Percentiles rank a stretch among this genome's conserved stretches.
phyloP scores from a whole-genome alignment of 78 protist species.

The Isochrysis galbana region DNA sequence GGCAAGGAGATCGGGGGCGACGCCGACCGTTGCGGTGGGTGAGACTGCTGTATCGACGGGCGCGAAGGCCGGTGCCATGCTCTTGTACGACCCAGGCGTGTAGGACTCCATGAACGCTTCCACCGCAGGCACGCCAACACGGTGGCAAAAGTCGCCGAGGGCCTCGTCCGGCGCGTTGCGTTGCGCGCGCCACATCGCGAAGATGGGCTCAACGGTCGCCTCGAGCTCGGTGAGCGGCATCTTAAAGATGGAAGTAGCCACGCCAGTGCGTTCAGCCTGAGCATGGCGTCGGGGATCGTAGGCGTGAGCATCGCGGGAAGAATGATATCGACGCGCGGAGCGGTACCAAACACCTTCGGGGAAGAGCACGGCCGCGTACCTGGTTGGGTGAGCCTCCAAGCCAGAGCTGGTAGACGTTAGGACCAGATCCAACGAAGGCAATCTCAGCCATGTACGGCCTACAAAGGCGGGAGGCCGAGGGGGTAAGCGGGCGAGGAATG shows the following conservation, averaged over 20 bases:
- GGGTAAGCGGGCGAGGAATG: no score
- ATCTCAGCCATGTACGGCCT: slow-evolving; percentile 80
- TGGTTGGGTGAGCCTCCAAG: slow-evolving; percentile 45
- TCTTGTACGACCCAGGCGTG: not conserved
- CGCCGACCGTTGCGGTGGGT: not conserved
- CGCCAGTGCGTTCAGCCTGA: not conserved
- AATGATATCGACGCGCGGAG: not conserved
- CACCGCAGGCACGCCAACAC: not conserved
- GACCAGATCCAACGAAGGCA: slow-evolving; percentile 76
- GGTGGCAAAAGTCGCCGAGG: slow-evolving; percentile 42
- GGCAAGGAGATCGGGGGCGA: not conserved
- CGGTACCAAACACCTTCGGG: not conserved
- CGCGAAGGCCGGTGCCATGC: not conserved
- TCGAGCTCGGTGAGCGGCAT: slow-evolving; percentile 5
- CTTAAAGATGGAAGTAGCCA: not conserved
- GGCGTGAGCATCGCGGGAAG: not conserved
- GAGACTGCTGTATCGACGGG: not conserved
- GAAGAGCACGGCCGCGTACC: no score
- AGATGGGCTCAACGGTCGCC: not conserved
- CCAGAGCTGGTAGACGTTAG: slow-evolving; percentile 56
- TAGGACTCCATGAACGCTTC: not conserved
- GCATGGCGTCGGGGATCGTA: no score
- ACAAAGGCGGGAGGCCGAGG: no score
- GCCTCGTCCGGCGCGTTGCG: not conserved
- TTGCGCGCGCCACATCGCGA: slow-evolving; percentile 25